These are phyloP conservation scores for Irpex rosettiformis DNA, from an alignment of 1,284 basidiomycete species.

Conservation along the genomic window DNA sequence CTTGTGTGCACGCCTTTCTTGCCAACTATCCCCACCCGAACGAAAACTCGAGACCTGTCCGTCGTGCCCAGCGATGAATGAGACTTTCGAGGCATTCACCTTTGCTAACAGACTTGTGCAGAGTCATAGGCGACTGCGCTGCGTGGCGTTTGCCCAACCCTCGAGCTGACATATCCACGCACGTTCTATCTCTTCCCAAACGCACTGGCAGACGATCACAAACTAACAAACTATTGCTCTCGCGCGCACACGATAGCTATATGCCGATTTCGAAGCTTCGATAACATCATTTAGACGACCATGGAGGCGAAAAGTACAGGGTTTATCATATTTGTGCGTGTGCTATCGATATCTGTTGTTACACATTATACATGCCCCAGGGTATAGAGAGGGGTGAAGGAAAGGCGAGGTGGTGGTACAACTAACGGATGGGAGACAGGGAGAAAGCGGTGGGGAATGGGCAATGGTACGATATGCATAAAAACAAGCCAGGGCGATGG, in stretches of 20 bases:
- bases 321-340: conserved; percentile 6
- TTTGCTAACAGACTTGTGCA: background rate
- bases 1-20: background rate
- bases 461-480: background rate
- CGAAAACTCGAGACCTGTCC: too few relatives aligned
- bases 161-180: too few relatives aligned
- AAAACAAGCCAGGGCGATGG: background rate
- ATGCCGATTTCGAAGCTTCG: background rate
- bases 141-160: too few relatives aligned
- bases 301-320: conserved; percentile 10
- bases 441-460: background rate
- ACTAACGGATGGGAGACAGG: background rate
- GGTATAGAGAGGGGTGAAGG: conserved; percentile 2
- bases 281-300: background rate
- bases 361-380: conserved; percentile 12
- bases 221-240: background rate
- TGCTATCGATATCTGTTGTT: background rate
- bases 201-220: background rate
- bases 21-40: background rate
- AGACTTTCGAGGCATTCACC: too few relatives aligned
- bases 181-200: background rate
- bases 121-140: background rate
- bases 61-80: too few relatives aligned
- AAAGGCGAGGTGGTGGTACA: background rate
- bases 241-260: background rate